Percentiles rank a stretch among this genome's conserved stretches.
Conservation (phyloP, 179 eudicot genomes). For the Gypsophila paniculata region DNA sequence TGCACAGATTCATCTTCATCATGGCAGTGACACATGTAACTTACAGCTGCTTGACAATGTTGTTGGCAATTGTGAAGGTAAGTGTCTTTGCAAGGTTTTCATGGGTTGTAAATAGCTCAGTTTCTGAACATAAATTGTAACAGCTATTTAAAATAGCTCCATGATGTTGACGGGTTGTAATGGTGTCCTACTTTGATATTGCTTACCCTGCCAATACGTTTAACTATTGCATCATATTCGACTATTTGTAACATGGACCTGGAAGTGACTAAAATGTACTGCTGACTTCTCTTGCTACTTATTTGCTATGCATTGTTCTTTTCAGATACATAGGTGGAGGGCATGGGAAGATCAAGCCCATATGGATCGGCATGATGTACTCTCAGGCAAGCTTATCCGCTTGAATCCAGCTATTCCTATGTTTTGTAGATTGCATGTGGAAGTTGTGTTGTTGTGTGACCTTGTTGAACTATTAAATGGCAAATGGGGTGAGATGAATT, state of each 20-base stretch:
- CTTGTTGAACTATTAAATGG: not conserved
- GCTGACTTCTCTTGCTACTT: conserved; percentile 15
- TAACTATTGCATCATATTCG: not conserved
- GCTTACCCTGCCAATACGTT: not conserved
- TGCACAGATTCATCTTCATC: conserved; percentile 92
- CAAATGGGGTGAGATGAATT: not conserved
- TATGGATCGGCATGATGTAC: conserved; percentile 59
- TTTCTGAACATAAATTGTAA: conserved; percentile 7
- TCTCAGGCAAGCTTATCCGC: conserved; percentile 51
- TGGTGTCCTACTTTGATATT: not conserved
- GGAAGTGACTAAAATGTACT: not conserved
- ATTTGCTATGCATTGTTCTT: conserved; percentile 20
- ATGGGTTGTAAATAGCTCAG: too few relatives aligned
- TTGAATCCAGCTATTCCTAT: conserved; percentile 15
- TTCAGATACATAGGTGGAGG: conserved; percentile 87
- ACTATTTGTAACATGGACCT: not conserved
- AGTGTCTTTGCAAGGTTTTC: conserved; percentile 3
- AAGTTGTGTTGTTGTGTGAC: conserved; percentile 5
- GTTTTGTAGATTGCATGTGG: conserved; percentile 3
- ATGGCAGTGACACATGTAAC: conserved; percentile 95
- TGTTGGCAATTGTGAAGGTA: conserved; percentile 95
- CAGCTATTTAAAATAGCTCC: not conserved
- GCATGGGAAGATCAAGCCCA: conserved; percentile 93
- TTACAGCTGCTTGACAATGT: conserved; percentile 95
- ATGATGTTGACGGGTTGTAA: not conserved